These are phyloP conservation scores for Saturnispora halmiae DNA, from an alignment of 805 yeast genomes.

Conservation along the genomic window DNA sequence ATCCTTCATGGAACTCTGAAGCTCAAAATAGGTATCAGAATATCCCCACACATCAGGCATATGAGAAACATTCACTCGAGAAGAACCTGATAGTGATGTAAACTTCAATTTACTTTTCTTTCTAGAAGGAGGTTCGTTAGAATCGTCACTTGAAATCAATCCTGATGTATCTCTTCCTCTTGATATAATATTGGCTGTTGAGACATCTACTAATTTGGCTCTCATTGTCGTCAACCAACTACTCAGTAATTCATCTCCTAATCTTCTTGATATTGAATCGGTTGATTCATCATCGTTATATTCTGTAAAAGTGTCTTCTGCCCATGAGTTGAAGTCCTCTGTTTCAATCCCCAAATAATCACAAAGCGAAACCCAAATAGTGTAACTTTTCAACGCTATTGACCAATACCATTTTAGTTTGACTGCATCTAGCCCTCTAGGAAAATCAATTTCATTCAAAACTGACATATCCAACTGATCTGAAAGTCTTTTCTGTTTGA, in stretches of 20 bases:
- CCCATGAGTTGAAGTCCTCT: not conserved
- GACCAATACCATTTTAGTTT: constrained; percentile 10
- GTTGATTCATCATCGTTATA: constrained; percentile 3
- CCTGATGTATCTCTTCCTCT: constrained; percentile 3
- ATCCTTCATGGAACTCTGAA: constrained; percentile 9
- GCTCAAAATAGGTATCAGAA: constrained; percentile 9
- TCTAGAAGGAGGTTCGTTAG: constrained; percentile 1
- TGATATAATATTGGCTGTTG: not conserved
- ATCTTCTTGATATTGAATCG: not conserved
- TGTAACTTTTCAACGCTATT: constrained; percentile 3
- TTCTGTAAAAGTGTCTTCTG: not conserved
- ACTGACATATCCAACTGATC: not conserved
- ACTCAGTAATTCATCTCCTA: constrained; percentile 1
- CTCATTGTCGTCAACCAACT: constrained; percentile 2
- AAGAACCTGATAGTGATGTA: not conserved
- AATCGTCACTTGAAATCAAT: constrained; percentile 1
- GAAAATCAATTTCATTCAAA: constrained; percentile 1
- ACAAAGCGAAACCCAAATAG: constrained; percentile 3
- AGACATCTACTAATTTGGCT: not conserved
- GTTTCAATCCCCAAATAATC: constrained; percentile 1
- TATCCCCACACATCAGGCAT: constrained; percentile 14
- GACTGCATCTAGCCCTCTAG: constrained; percentile 3
- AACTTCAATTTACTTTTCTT: not conserved
- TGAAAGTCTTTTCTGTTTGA: not conserved
- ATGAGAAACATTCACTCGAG: not conserved